A percentile compares a stretch with the other conserved stretches of the same genome.
phyloP scores from a whole-genome alignment of 441 rosid species.

The Aquilaria agallochum region DNA sequence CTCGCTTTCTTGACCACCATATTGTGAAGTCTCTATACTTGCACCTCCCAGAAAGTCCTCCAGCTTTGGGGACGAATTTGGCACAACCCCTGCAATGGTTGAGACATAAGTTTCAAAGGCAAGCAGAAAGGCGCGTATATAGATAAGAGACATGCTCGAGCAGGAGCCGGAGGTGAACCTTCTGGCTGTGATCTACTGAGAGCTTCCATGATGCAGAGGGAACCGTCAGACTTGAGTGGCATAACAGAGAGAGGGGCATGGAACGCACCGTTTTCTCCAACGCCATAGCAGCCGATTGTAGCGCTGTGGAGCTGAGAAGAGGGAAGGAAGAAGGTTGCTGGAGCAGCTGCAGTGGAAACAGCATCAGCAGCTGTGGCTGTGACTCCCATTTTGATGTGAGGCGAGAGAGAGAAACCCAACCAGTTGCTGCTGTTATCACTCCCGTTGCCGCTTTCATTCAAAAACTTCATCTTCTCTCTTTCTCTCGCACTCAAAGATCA shows the following conservation, averaged over 20 bases:
- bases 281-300: slow-evolving; percentile 34
- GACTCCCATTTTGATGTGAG: slow-evolving; percentile 39
- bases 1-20: slow-evolving; percentile 37
- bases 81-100: slow-evolving; percentile 31
- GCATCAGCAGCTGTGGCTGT: slow-evolving; percentile 13
- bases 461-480: slow-evolving; percentile 39
- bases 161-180: slow-evolving; percentile 25
- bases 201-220: slow-evolving; percentile 75
- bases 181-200: slow-evolving; percentile 57
- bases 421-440: slow-evolving; percentile 31
- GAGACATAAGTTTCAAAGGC: not conserved
- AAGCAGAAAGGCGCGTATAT: not conserved
- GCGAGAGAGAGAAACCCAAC: slow-evolving; percentile 75
- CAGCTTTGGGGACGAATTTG: slow-evolving; percentile 58
- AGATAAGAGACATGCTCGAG: not conserved
- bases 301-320: slow-evolving; percentile 30
- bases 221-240: slow-evolving; percentile 83
- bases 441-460: slow-evolving; percentile 36
- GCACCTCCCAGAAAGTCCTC: slow-evolving; percentile 76
- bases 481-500: slow-evolving; percentile 21
- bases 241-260: slow-evolving; percentile 55
- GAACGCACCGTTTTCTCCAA: slow-evolving; percentile 41
- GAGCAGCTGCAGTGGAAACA: slow-evolving; percentile 17
- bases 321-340: slow-evolving; percentile 43
- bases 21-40: slow-evolving; percentile 44